Evolutionary conservation across 306 rosid species (phyloP).

Genomic region (Myrica gale): DNA sequence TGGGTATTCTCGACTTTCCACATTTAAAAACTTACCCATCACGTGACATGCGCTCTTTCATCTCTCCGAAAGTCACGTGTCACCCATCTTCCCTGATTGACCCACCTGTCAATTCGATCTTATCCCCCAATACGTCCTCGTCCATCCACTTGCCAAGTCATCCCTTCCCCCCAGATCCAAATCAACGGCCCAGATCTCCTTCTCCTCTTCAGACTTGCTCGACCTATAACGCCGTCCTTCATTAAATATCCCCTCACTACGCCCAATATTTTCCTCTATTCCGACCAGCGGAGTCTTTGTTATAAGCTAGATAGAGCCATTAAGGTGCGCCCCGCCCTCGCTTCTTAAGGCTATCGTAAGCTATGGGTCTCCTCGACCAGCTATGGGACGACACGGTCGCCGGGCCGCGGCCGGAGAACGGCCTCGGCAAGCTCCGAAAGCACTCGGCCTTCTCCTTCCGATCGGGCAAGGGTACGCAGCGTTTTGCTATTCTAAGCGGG

Average conservation of each 20-base stretch:
- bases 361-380: slow-evolving; percentile 86
- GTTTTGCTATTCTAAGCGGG: neutral
- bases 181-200: slow-evolving; percentile 37
- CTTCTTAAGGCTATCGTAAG: neutral
- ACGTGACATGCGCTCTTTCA: slow-evolving; percentile 29
- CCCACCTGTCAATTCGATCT: slow-evolving; percentile 45
- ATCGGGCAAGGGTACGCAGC: slow-evolving; percentile 65
- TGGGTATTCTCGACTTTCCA: slow-evolving; percentile 7
- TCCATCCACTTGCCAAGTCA: slow-evolving; percentile 55
- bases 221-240: slow-evolving; percentile 44
- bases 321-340: slow-evolving; percentile 14
- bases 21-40: slow-evolving; percentile 26
- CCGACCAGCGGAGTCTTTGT: neutral
- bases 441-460: slow-evolving; percentile 41
- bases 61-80: slow-evolving; percentile 22
- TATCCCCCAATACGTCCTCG: slow-evolving; percentile 47
- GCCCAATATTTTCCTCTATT: fast-evolving
- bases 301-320: neutral
- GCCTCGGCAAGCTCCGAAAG: slow-evolving; percentile 86
- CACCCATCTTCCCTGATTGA: slow-evolving; percentile 15
- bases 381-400: slow-evolving; percentile 98
- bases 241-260: slow-evolving; percentile 38
- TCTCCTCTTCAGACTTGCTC: slow-evolving; percentile 40
- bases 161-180: neutral
- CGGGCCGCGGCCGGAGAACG: slow-evolving; percentile 81